A percentile compares a stretch with the other conserved stretches of the same genome.
Evolutionary conservation across 2,329 filamentous ascomycete genomes (phyloP).

Genomic region (Pestalotiopsis sp.): DNA sequence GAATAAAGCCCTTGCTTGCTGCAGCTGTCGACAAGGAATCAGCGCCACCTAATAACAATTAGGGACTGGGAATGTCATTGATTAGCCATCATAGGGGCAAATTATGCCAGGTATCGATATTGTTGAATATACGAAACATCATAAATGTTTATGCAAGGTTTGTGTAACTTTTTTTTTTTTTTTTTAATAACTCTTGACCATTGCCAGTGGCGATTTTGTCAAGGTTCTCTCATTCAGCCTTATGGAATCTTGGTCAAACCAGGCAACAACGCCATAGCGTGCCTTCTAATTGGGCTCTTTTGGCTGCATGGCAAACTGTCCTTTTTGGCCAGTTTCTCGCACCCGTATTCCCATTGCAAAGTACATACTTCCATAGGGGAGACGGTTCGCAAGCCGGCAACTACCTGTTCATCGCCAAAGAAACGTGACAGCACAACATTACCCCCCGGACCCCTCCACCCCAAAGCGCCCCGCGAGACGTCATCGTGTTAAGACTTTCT

Average conservation of each 20-base stretch:
- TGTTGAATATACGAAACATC: neutral
- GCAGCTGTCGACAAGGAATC: neutral
- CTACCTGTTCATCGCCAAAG: too few species aligned
- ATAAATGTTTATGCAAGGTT: neutral
- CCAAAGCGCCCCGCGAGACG: neutral
- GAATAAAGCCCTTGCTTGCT: neutral
- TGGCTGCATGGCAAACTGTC: neutral
- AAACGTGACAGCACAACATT: neutral
- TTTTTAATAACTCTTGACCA: neutral
- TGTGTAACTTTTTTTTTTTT: neutral
- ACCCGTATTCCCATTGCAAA: too few species aligned
- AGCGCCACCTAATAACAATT: neutral
- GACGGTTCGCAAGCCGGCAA: too few species aligned
- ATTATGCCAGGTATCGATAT: neutral
- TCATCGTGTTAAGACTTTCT: neutral
- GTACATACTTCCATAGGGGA: too few species aligned
- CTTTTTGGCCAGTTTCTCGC: neutral
- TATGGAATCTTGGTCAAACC: too few species aligned
- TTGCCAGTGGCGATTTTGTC: neutral
- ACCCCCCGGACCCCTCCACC: neutral
- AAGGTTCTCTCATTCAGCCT: too few species aligned
- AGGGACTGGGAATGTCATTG: neutral
- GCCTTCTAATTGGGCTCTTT: neutral
- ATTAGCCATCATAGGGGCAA: neutral
- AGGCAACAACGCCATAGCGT: neutral